Conservation (phyloP, 495 filamentous ascomycete species). For the Hypoxylon intermedium region DNA sequence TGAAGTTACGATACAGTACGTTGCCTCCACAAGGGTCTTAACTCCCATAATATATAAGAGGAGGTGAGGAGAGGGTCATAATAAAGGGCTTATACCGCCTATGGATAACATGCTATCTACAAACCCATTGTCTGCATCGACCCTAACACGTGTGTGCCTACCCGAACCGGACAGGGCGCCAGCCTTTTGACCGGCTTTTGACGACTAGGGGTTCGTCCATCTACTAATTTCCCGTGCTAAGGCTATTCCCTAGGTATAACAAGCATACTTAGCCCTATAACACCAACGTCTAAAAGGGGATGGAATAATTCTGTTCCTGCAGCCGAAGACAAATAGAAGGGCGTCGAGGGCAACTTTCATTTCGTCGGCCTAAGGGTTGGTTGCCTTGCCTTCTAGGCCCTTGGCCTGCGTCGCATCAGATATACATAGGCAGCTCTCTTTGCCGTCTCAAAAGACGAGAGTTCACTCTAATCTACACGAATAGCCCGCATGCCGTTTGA, state of each 20-base stretch:
- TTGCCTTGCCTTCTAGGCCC: slow-evolving; percentile 16
- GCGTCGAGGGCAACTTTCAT: not conserved
- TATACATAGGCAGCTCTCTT: slow-evolving; percentile 17
- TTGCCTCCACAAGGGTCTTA: slow-evolving; percentile 10
- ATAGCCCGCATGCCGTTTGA: slow-evolving; percentile 28
- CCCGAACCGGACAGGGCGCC: slow-evolving; percentile 13
- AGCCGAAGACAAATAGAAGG: slow-evolving; percentile 17
- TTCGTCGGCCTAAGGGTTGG: slow-evolving; percentile 6
- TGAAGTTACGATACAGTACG: slow-evolving; percentile 12
- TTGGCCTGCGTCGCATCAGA: slow-evolving; percentile 19
- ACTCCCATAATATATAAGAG: not conserved
- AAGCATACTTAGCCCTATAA: slow-evolving; percentile 22
- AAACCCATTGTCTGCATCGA: slow-evolving; percentile 19
- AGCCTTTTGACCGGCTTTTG: not conserved
- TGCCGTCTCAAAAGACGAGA: slow-evolving; percentile 27
- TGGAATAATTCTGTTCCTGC: slow-evolving; percentile 13
- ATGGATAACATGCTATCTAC: slow-evolving; percentile 21
- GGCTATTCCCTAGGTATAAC: not conserved
- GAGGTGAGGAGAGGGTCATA: not conserved
- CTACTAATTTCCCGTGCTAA: slow-evolving; percentile 25
- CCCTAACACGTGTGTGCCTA: slow-evolving; percentile 20
- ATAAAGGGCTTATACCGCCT: not conserved
- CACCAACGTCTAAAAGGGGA: slow-evolving; percentile 12
- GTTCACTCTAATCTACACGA: slow-evolving; percentile 8
- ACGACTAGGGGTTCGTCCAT: slow-evolving; percentile 18